These are phyloP conservation scores for Plasmodium cynomolgi DNA, from an alignment of 169 alveolate species.

Conservation along the genomic window DNA sequence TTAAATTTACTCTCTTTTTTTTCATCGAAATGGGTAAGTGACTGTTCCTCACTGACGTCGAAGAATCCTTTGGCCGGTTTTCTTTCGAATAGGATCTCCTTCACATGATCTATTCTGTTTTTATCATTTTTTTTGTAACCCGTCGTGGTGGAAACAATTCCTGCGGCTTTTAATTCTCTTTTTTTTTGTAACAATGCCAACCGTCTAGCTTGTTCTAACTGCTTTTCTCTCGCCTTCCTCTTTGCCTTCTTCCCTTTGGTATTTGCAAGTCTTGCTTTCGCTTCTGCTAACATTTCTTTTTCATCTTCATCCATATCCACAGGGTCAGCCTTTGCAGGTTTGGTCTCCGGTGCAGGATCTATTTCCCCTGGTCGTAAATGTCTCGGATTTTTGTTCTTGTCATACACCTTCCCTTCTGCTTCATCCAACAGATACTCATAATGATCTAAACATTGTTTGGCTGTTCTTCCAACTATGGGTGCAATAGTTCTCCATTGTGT, in stretches of 20 bases:
- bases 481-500: conserved; percentile 99
- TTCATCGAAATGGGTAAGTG: conserved; percentile 87
- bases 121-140: conserved; percentile 85
- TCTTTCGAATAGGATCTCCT: conserved; percentile 96
- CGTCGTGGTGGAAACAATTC: conserved; percentile 90
- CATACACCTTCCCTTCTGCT: conserved; percentile 96
- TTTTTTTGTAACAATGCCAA: conserved; percentile 96
- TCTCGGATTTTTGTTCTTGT: conserved; percentile 92
- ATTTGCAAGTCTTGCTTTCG: conserved; percentile 99
- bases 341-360: conserved; percentile 99
- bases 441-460: conserved; percentile 99
- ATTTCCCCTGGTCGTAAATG: conserved; percentile 99
- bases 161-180: conserved; percentile 99
- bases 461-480: conserved; percentile 99
- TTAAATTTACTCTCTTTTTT: background rate
- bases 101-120: conserved; percentile 95
- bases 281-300: conserved; percentile 99
- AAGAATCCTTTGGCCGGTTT: conserved; percentile 95
- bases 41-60: conserved; percentile 89
- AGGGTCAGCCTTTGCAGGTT: conserved; percentile 98
- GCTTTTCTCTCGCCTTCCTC: conserved; percentile 98
- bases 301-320: conserved; percentile 99
- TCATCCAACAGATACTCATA: conserved; percentile 98
- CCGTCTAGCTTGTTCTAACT: conserved; percentile 97
- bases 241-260: conserved; percentile 99